These are phyloP conservation scores for Cyclospora cayetanensis DNA, from an alignment of 169 alveolate species.

Conservation along the genomic window DNA sequence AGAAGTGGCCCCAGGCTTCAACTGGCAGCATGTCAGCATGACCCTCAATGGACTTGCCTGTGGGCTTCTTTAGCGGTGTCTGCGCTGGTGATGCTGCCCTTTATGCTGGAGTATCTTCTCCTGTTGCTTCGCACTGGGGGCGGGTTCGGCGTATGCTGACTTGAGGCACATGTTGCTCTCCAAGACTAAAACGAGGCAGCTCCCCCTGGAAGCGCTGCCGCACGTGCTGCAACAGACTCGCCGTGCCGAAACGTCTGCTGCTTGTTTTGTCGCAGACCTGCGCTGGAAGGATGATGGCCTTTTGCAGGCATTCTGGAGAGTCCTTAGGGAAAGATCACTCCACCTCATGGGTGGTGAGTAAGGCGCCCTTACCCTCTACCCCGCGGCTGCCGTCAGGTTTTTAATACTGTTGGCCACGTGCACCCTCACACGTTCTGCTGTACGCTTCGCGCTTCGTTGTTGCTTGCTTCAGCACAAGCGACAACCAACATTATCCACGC, in stretches of 20 bases:
- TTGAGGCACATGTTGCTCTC: neutral
- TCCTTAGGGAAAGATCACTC: neutral
- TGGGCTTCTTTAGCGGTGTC: too few relatives aligned
- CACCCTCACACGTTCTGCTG: too few relatives aligned
- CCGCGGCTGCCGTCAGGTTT: too few relatives aligned
- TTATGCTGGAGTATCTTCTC: neutral
- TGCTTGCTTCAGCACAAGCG: neutral
- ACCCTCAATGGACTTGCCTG: constrained; percentile 22
- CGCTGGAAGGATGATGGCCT: constrained; percentile 17
- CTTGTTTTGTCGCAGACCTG: neutral
- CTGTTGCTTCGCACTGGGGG: neutral
- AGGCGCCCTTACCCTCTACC: too few relatives aligned
- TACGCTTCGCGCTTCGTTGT: neutral
- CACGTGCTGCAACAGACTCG: neutral
- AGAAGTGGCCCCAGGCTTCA: neutral
- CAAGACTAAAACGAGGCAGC: too few relatives aligned
- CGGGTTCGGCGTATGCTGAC: neutral
- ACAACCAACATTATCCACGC: constrained; percentile 7
- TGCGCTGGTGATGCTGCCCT: neutral
- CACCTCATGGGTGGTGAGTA: neutral
- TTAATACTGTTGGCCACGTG: too few relatives aligned
- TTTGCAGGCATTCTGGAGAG: neutral
- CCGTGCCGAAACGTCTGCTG: neutral
- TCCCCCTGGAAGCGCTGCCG: neutral
- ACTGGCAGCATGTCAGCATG: constrained; percentile 19